These are phyloP conservation scores for Dissophora globulifera DNA, from an alignment of 192 early-diverging fungal species.

Conservation along the genomic window DNA sequence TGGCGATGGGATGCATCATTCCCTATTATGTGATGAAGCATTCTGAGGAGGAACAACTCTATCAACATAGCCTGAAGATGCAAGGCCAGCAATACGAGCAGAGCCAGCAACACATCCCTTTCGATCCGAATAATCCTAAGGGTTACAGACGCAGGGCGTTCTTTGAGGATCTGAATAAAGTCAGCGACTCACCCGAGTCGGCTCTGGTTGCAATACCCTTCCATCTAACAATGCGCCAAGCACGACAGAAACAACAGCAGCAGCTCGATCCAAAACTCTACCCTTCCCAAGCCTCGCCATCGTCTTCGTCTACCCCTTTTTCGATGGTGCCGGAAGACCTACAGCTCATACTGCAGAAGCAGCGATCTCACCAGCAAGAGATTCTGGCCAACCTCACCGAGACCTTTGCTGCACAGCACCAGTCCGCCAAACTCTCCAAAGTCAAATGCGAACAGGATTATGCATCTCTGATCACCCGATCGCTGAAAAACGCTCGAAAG, in stretches of 20 bases:
- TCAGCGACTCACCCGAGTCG: not conserved
- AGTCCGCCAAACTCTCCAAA: not conserved
- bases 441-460: slow-evolving; percentile 6
- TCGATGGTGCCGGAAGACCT: not conserved
- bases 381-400: slow-evolving; percentile 3
- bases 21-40: slow-evolving; percentile 50
- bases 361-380: slow-evolving; percentile 1
- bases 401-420: not conserved
- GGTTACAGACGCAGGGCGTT: slow-evolving; percentile 27
- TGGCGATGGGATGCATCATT: slow-evolving; percentile 42
- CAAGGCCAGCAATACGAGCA: not conserved
- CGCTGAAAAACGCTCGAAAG: not conserved
- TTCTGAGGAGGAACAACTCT: slow-evolving; percentile 19
- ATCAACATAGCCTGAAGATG: not conserved
- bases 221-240: not conserved
- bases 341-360: not conserved
- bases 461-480: not conserved
- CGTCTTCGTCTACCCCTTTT: not conserved
- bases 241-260: not conserved
- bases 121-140: slow-evolving; percentile 2
- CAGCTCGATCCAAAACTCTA: not conserved
- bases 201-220: no score
- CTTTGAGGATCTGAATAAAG: slow-evolving; percentile 18
- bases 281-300: not conserved
- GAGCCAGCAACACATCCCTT: not conserved